These are phyloP conservation scores for Phialophora tarda DNA, from an alignment of 2,329 filamentous ascomycete genomes.

Conservation along the genomic window DNA sequence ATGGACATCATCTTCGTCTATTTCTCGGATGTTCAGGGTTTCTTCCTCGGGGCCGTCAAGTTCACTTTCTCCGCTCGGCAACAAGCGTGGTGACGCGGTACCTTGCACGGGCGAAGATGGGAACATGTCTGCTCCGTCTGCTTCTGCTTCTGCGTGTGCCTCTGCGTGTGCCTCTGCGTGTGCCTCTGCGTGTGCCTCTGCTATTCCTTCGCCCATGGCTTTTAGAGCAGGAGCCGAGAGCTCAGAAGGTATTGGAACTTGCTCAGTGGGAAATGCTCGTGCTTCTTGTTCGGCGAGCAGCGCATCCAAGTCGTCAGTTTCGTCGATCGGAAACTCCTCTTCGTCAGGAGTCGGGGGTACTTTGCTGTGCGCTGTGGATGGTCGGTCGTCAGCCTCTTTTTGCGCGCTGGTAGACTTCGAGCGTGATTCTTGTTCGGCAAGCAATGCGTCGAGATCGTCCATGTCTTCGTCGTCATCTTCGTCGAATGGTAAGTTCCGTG, in stretches of 20 bases:
- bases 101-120: conserved; percentile 31
- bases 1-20: conserved; percentile 1
- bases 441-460: conserved; percentile 40
- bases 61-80: background rate
- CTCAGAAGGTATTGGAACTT: background rate
- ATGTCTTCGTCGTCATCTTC: conserved; percentile 36
- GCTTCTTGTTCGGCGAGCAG: conserved; percentile 33
- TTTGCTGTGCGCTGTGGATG: conserved; percentile 24
- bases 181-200: conserved; percentile 3
- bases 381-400: conserved; percentile 22
- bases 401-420: conserved; percentile 20
- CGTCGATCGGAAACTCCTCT: conserved; percentile 7
- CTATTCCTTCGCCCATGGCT: background rate
- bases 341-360: background rate
- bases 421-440: conserved; percentile 37
- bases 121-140: conserved; percentile 31
- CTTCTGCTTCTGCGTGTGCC: conserved; percentile 6
- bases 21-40: background rate
- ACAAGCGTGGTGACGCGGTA: background rate
- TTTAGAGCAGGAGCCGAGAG: background rate
- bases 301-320: conserved; percentile 26
- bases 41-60: background rate
- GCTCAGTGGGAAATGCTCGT: background rate
- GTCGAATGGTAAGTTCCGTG: conserved; percentile 2
- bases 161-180: conserved; percentile 14